These are phyloP conservation scores for Camelina hispida DNA, from an alignment of 345 rosid species.

Conservation along the genomic window DNA sequence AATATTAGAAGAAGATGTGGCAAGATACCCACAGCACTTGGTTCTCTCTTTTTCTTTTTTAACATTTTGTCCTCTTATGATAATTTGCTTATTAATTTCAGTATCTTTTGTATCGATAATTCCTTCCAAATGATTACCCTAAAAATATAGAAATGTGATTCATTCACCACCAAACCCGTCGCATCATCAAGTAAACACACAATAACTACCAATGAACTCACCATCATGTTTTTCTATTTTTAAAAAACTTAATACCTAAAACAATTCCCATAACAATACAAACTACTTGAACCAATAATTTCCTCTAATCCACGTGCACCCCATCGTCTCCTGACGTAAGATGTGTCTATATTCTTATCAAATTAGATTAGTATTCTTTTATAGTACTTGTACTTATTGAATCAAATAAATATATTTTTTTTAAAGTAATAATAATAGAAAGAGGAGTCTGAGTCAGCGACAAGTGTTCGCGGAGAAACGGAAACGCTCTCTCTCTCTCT, in stretches of 20 bases:
- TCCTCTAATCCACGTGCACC: conserved; percentile 38
- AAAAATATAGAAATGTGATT: not conserved
- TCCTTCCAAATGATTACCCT: conserved; percentile 28
- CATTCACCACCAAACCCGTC: conserved; percentile 12
- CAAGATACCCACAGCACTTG: conserved; percentile 27
- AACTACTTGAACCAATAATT: conserved; percentile 30
- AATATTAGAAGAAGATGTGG: conserved; percentile 4
- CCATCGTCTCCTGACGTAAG: conserved; percentile 38
- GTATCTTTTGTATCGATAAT: conserved; percentile 26
- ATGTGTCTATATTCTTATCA: conserved; percentile 17
- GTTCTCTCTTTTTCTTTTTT: not conserved
- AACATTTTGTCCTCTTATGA: conserved; percentile 23
- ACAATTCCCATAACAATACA: conserved; percentile 4
- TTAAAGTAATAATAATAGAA: conserved; percentile 14
- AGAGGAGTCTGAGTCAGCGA: conserved; percentile 50
- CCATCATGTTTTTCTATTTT: not conserved
- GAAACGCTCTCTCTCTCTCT: conserved; percentile 69
- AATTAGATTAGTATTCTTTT: conserved; percentile 23
- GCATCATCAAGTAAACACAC: conserved; percentile 29
- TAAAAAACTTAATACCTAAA: conserved; percentile 1
- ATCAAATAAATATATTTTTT: no score
- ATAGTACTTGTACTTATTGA: conserved; percentile 7
- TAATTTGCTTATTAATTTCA: conserved; percentile 26
- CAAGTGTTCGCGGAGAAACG: conserved; percentile 91
- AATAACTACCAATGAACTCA: conserved; percentile 17